Conservation (phyloP, 495 filamentous ascomycete genomes). For the Bryoglossum gracile region DNA sequence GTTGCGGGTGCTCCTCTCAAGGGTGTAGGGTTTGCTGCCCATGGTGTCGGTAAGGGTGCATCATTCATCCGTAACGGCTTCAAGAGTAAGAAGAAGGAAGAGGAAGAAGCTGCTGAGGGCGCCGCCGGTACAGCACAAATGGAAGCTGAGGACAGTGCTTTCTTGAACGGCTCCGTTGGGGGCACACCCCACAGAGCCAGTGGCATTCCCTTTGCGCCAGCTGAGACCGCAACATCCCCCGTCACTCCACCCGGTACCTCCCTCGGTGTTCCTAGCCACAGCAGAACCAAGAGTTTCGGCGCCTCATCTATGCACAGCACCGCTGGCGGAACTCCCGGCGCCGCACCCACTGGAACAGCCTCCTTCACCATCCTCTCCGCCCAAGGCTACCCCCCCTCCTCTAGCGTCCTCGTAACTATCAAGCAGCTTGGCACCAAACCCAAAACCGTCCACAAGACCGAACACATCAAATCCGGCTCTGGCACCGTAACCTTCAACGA, state of each 20-base stretch:
- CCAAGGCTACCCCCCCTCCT: conserved; percentile 62
- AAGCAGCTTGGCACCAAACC: conserved; percentile 56
- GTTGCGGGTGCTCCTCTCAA: conserved; percentile 83
- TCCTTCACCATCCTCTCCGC: conserved; percentile 75
- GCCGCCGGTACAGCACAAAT: conserved; percentile 5
- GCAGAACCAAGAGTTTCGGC: conserved; percentile 61
- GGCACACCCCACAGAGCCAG: not conserved
- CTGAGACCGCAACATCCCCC: conserved; percentile 1
- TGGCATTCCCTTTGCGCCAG: not conserved
- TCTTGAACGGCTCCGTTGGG: conserved; percentile 2
- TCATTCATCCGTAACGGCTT: conserved; percentile 69
- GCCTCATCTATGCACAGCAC: conserved; percentile 51
- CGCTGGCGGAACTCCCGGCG: conserved; percentile 37
- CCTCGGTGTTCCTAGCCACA: conserved; percentile 45
- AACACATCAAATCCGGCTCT: conserved; percentile 59
- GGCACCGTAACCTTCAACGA: conserved; percentile 57
- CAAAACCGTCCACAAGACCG: conserved; percentile 83
- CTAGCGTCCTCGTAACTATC: conserved; percentile 77
- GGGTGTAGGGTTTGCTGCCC: conserved; percentile 64
- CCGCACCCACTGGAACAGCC: conserved; percentile 59
- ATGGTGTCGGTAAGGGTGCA: conserved; percentile 78
- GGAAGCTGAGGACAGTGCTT: conserved; percentile 15
- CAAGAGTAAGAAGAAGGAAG: conserved; percentile 56
- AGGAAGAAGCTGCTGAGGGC: conserved; percentile 32
- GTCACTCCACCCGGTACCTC: conserved; percentile 33